Base-by-base conservation (phyloP, 2,329 filamentous ascomycete genomes). In the Thermothelomyces thermophilus region DNA sequence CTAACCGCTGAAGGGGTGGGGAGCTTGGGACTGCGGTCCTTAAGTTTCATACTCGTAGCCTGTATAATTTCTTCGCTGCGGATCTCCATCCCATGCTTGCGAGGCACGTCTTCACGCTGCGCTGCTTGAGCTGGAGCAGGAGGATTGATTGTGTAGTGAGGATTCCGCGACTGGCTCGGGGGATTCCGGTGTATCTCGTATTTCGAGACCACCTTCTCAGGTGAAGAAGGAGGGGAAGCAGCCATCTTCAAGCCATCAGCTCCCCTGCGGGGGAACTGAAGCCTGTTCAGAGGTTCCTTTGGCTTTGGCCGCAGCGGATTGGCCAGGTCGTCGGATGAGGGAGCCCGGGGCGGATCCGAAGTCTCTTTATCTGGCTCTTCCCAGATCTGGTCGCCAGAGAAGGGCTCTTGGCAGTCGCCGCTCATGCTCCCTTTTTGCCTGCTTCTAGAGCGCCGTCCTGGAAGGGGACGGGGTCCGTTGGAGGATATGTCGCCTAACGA, bases 1-100 rank as follows among this genome's bases (percentile, higher is more conserved):
- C 90, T 96, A 68, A 97, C 90, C 63, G 87, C 84, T 48, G 87
- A 88, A 57, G 91, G 91, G 63, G 86, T 91, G 24, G 90, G 91
- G 55, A 97, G 75, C 65, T 87, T 94, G 50, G 83, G 70, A 68
- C 90, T 96, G 63, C 90, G 84, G 68, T 95, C 89, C 66, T 83
- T 90, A 56, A 93, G 73, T 65, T 76, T 85, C 80, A 94, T 94
- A 69, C 87, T 93, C 7, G 91, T 97, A 48, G 91, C 91, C 58
- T 87, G 82, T 52, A 88, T 82, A 57, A 97, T 93, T 53, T 97
- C 91, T 44, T 95, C 85, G 61, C 86, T 74, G 58, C 90, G 81
- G 55, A 95, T 82, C 67, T 96, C 90, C 56, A 88, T 76, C 17
- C 86, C 89, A 62, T 93, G 82, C 68, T 86, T 90, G 56, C 74